Percentiles rank a stretch among this genome's conserved stretches.
phyloP scores from a whole-genome alignment of 805 yeast genomes.

The Kodamaea laetipori region DNA sequence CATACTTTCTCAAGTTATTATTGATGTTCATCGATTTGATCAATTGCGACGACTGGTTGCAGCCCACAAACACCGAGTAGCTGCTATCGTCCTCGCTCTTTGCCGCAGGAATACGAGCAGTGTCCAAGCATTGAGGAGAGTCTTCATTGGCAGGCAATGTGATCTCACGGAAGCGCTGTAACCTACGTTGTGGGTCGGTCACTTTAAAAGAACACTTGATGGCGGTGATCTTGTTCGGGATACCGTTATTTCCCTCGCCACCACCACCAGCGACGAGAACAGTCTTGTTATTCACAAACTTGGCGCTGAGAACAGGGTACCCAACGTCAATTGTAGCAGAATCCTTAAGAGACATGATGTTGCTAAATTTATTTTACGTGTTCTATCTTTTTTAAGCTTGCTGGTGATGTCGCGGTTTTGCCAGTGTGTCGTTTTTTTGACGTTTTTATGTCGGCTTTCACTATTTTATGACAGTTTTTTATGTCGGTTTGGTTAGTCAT shows the following conservation, averaged over 20 bases:
- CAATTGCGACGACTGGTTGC: slow-evolving; percentile 66
- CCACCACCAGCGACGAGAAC: slow-evolving; percentile 90
- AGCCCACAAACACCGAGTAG: slow-evolving; percentile 65
- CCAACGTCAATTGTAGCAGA: slow-evolving; percentile 49
- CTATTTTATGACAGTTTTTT: not conserved
- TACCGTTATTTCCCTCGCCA: slow-evolving; percentile 89
- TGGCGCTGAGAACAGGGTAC: slow-evolving; percentile 81
- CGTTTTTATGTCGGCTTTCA: not conserved
- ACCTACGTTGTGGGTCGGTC: slow-evolving; percentile 37
- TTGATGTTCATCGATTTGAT: slow-evolving; percentile 61
- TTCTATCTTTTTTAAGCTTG: slow-evolving; percentile 1
- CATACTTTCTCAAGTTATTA: slow-evolving; percentile 70
- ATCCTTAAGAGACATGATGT: slow-evolving; percentile 34
- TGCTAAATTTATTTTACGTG: slow-evolving; percentile 8
- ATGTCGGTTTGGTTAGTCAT: not conserved
- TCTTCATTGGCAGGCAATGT: slow-evolving; percentile 67
- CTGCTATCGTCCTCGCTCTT: slow-evolving; percentile 29
- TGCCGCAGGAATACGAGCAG: slow-evolving; percentile 27
- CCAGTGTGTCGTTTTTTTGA: not conserved
- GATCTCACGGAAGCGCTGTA: slow-evolving; percentile 66
- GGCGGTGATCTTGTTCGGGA: slow-evolving; percentile 79
- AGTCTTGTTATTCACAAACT: slow-evolving; percentile 60
- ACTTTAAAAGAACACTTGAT: slow-evolving; percentile 57
- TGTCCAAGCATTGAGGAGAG: slow-evolving; percentile 83
- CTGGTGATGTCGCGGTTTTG: slow-evolving; percentile 1